Base-by-base conservation (phyloP, 768 basidiomycete species). In the Chalciporus piperatus region DNA sequence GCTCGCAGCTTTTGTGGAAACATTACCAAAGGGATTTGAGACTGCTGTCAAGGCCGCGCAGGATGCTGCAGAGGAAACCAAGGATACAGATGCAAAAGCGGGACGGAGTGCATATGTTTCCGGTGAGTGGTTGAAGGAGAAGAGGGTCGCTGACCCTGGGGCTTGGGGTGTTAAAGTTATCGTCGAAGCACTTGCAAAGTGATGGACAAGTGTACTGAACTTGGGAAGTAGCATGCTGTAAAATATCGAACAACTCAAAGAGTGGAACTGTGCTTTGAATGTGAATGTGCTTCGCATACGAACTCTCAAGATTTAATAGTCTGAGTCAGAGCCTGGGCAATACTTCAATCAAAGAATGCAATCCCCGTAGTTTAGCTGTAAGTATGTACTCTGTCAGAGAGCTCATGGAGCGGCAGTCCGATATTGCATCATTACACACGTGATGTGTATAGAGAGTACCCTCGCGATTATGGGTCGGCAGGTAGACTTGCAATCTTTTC, bases 31-130 rank as follows among this genome's bases (percentile, higher is more conserved):
- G 23, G 76, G 77, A 50, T 70, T 84, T 20, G 67, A 63, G 0
- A 67, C 63, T 3, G 87, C 92, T 0, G 83, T 87, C 37, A 69
- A 70, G 46, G 82, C 80, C 0, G 89, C 84, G 1, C 71, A 69
- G 13, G 69, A 75, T 6, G 92, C 89, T 2, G 87, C 92, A 7
- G 86, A 89, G 56, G 72, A 69, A 45, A 97, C 94, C 5, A 85
- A 75, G 59, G 73, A 89, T 49, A 67, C 92, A 1, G 82, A 84
- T 37, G 93, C 94, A 2, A 92, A 87, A 71, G 92, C 88, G 2
- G 94, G 94, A 4, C 73, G 94, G 58, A 92, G 89, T 59, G 89
- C 89, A 3, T 98, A 98, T 70, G 81, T 96, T 35, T 88, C 86
- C 55, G 78, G 82, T 14, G 77, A 80, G 38, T 72, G 81, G 57